These are phyloP conservation scores for Picea abies DNA, from an alignment of 83 land plant genomes.

Conservation along the genomic window DNA sequence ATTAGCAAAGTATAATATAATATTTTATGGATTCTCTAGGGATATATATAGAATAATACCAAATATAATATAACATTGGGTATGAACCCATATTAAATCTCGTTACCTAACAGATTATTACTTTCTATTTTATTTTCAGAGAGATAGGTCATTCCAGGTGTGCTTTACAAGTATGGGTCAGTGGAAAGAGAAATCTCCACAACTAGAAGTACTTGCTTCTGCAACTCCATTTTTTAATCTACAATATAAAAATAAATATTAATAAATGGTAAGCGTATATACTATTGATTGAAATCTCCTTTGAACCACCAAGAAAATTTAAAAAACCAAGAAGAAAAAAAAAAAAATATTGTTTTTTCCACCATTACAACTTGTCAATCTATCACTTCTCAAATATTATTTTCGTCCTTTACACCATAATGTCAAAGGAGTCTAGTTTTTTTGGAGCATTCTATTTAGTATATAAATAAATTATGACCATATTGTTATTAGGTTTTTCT, in stretches of 20 bases:
- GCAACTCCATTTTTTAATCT: too few species aligned
- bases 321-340: constrained; percentile 2
- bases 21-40: background rate
- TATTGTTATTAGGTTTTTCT: too few species aligned
- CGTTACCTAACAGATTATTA: background rate
- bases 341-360: too few species aligned
- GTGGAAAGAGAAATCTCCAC: constrained; percentile 18
- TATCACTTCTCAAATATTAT: background rate
- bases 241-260: too few species aligned
- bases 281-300: background rate
- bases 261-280: too few species aligned
- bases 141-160: constrained; percentile 3
- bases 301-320: background rate
- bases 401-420: background rate
- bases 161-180: constrained; percentile 10
- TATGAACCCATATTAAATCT: background rate
- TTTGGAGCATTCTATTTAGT: too few species aligned
- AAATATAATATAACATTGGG: too few species aligned
- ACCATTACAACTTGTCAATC: constrained; percentile 1
- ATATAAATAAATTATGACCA: too few species aligned
- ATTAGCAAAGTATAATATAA: background rate
- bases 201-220: background rate
- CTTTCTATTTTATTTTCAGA: background rate
- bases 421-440: too few species aligned
- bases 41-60: background rate